These are phyloP conservation scores for Diospyros kaki DNA, from an alignment of 148 eudicot species.

Conservation along the genomic window DNA sequence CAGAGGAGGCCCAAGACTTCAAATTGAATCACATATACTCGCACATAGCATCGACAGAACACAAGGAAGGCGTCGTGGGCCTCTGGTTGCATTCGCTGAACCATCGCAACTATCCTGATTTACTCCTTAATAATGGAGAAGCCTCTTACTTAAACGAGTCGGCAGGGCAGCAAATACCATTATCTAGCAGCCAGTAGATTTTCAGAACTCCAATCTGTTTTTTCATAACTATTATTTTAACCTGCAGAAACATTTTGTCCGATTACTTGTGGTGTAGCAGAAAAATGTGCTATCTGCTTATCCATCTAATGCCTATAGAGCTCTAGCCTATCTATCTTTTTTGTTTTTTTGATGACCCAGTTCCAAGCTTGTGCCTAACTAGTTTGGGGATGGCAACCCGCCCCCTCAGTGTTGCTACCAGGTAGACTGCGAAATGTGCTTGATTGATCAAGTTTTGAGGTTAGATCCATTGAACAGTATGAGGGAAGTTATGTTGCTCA, in stretches of 20 bases:
- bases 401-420: no score
- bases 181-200: not conserved
- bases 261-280: not conserved
- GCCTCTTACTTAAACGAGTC: not conserved
- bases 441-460: no score
- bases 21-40: conserved; percentile 72
- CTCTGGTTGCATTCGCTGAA: conserved; percentile 89
- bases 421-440: no score
- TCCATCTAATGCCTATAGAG: not conserved
- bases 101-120: conserved; percentile 72
- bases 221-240: not conserved
- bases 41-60: conserved; percentile 76
- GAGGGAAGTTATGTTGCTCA: no score
- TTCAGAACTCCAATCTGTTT: not conserved
- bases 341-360: no score
- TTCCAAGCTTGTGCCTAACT: no score
- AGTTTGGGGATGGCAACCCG: no score
- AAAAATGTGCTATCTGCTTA: not conserved
- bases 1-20: conserved; percentile 74
- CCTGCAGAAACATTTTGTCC: not conserved
- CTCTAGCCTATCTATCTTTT: no score
- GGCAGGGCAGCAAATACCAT: not conserved
- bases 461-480: no score
- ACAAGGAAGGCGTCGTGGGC: conserved; percentile 68
- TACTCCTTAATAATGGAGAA: conserved; percentile 18